These are phyloP conservation scores for Kurtzmaniella quercitrusa DNA, from an alignment of 1,139 yeast species.

Conservation along the genomic window DNA sequence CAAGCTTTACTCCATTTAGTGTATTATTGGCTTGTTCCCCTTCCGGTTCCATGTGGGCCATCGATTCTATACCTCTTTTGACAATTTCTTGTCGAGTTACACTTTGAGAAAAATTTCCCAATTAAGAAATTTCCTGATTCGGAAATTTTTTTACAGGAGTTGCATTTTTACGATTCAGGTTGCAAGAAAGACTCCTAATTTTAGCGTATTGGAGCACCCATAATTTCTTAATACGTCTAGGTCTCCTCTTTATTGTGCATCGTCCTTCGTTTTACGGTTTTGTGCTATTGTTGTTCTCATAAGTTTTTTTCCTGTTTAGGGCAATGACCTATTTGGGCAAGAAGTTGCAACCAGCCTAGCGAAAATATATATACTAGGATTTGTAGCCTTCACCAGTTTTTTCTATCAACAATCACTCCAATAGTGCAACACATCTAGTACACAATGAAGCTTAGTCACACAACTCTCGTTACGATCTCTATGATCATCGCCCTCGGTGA, in stretches of 20 bases:
- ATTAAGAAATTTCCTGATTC: constrained; percentile 10
- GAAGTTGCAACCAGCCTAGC: neutral
- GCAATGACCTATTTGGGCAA: neutral
- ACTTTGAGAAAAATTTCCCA: constrained; percentile 8
- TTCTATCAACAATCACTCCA: neutral
- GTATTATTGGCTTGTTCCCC: neutral
- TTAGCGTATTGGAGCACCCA: constrained; percentile 7
- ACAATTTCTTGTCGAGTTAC: neutral
- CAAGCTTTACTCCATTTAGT: neutral
- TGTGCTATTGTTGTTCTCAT: neutral
- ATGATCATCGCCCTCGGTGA: neutral
- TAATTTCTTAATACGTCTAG: neutral
- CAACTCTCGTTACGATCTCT: constrained; percentile 1
- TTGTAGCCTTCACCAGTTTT: neutral
- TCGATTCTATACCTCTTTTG: neutral
- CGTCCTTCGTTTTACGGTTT: neutral
- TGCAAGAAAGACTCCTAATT: constrained; percentile 3
- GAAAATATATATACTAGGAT: neutral
- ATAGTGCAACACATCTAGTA: neutral
- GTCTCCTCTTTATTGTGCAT: neutral
- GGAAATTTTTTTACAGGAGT: constrained; percentile 2
- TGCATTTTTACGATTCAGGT: neutral
- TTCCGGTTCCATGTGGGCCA: neutral
- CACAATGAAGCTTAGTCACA: constrained; percentile 1
- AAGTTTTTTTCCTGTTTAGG: neutral